Percentiles rank a stretch among this genome's conserved stretches.
These are phyloP conservation scores for Sinapis alba DNA, from an alignment of 441 rosid genomes.

Conservation along the genomic window DNA sequence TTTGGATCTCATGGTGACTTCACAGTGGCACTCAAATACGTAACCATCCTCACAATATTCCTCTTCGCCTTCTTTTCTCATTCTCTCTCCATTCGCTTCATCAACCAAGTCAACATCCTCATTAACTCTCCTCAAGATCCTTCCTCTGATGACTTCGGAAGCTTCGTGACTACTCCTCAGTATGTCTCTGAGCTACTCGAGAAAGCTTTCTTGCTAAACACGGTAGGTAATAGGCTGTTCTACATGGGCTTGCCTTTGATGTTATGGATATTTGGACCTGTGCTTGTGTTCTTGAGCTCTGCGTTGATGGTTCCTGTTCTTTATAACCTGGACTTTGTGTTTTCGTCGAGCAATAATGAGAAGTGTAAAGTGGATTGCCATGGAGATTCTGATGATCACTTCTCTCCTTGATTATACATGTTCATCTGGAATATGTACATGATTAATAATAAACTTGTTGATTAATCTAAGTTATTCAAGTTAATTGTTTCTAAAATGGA, in stretches of 20 bases:
- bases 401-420: conserved; percentile 14
- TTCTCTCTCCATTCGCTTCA: conserved; percentile 71
- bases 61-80: conserved; percentile 86
- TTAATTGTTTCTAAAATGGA: not conserved
- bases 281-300: conserved; percentile 71
- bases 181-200: conserved; percentile 62
- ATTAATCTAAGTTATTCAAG: not conserved
- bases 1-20: conserved; percentile 92
- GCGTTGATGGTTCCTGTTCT: conserved; percentile 67
- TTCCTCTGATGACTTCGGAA: not conserved
- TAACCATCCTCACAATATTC: conserved; percentile 64
- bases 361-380: conserved; percentile 38
- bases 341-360: conserved; percentile 32
- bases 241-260: conserved; percentile 74
- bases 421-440: not conserved
- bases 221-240: conserved; percentile 78
- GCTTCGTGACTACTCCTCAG: conserved; percentile 45
- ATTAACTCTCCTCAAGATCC: conserved; percentile 64
- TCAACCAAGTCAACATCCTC: conserved; percentile 81
- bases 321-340: conserved; percentile 73
- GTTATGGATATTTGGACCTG: conserved; percentile 89
- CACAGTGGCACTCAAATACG: conserved; percentile 79
- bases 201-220: conserved; percentile 69
- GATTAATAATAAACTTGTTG: conserved; percentile 10
- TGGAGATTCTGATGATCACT: conserved; percentile 26